Percentiles rank a stretch among this genome's conserved stretches.
phyloP scores from a whole-genome alignment of 805 yeast genomes.

The Saccharomyces paradoxus region DNA sequence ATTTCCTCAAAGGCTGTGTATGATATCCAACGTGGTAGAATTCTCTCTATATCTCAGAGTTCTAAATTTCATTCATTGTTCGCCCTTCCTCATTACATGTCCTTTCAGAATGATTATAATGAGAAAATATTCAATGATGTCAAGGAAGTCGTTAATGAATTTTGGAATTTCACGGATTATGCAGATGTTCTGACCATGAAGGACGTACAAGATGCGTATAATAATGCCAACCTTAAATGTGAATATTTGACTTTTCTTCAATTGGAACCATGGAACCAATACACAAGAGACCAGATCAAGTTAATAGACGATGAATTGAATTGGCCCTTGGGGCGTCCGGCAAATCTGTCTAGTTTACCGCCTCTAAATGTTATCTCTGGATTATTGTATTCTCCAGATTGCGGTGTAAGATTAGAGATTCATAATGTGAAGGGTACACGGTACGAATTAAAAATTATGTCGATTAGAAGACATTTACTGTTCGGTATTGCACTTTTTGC shows the following conservation, averaged over 20 bases:
- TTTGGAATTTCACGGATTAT: slow-evolving; percentile 37
- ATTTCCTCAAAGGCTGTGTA: slow-evolving; percentile 53
- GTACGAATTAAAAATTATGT: slow-evolving; percentile 36
- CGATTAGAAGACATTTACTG: slow-evolving; percentile 36
- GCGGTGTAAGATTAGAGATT: slow-evolving; percentile 51
- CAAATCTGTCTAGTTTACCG: slow-evolving; percentile 45
- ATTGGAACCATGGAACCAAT: slow-evolving; percentile 49
- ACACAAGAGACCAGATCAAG: slow-evolving; percentile 41
- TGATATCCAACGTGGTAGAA: slow-evolving; percentile 57
- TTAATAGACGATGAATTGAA: slow-evolving; percentile 64
- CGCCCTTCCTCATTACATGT: slow-evolving; percentile 48
- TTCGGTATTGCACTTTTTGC: slow-evolving; percentile 40
- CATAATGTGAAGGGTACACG: slow-evolving; percentile 45
- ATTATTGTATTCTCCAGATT: slow-evolving; percentile 78
- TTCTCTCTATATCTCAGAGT: slow-evolving; percentile 49
- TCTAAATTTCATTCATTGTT: slow-evolving; percentile 58
- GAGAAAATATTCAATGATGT: slow-evolving; percentile 37
- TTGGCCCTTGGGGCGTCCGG: slow-evolving; percentile 75
- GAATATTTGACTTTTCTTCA: slow-evolving; percentile 68
- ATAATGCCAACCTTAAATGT: slow-evolving; percentile 41
- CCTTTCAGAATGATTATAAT: slow-evolving; percentile 35
- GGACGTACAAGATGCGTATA: slow-evolving; percentile 21
- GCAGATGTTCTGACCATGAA: slow-evolving; percentile 43
- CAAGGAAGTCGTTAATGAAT: slow-evolving; percentile 37
- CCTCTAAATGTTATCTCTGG: slow-evolving; percentile 45